Evolutionary conservation across 345 rosid genomes (phyloP), one percentile per base, ranked within the genome.

Genomic region (Eucalyptus caleyi): DNA sequence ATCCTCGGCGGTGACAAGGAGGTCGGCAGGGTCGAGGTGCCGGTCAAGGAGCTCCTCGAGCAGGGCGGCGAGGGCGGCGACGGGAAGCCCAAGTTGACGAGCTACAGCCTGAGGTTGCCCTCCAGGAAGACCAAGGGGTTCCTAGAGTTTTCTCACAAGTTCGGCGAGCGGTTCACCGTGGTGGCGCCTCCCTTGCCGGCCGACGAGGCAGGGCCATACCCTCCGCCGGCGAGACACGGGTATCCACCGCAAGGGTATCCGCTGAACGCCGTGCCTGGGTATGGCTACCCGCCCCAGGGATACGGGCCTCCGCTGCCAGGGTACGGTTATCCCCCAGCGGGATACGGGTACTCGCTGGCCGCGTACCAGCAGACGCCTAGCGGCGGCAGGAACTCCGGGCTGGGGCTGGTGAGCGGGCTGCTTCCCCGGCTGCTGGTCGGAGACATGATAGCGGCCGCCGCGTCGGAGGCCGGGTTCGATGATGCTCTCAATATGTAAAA

Each of bases 11-110:
- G 96, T 21, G 94, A 94, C 85, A 92, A 90, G 88, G 91, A 90
- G 16, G 90, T 96, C 42, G 97, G 99, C 1, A 93, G 94, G 67
- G 94, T 94, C 15, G 88, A 88, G 30, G 93, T 97, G 16, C 95
- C 96, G 32, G 32, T 96, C 86, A 94, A 95, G 89, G 96, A 95
- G 62, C 93, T 96, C 34, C 92, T 95, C 56, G 89, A 87, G 26
- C 45, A 19, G 5, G 24, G 6, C 42, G 23, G 23, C 62, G 60
- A 42, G 3, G 40, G 86, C 32, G 92, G 93, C 45, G 89, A 90
- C 23, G 9, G 9, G 34, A 87, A 90, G 8, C 90, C 94, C 2
- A 42, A 32, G 4, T 93, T 94, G 3, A 93, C 89, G 47, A 34
- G 42, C 62, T 86, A 4, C 10, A 23, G 12, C 67, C 62, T 62